Base-by-base conservation (phyloP, 2,329 filamentous ascomycete species). In the Thermoascus crustaceus region DNA sequence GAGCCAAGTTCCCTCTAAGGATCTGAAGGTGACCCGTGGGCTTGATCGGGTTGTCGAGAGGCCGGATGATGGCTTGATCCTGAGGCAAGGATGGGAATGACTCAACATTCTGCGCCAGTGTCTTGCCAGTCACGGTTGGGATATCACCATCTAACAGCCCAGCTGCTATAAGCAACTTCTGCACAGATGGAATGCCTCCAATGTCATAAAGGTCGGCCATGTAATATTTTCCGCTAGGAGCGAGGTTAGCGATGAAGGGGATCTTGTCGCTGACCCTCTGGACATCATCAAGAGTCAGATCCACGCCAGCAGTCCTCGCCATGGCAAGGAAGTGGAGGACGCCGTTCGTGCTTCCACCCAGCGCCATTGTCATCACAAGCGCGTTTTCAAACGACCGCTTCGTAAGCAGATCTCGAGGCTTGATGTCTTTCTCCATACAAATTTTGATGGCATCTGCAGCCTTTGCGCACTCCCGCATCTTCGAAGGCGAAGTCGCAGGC, bases 261-360 rank as follows among this genome's bases (percentile, higher is more conserved):
- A 87, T 85, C 55, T 84, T 83, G 64, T 89, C 74, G 54, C 79
- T 84, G 26, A 87, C 80, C 42, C 82, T 73, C 57, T 88, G 82
- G 51, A 94, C 73, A 58, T 94, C 87, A 56, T 91, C 84, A 22
- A 94, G 67, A 0, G 79, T 82, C 8, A 94, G 69, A 4, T 76
- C 68, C 1, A 94, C 81, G 43, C 80, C 82, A 22, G 86, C 87
- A 0, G 85, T 85, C 53, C 83, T 81, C 25, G 87, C 87, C 81
- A 94, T 94, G 48, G 87, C 87, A 31, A 94, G 75, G 54, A 93
- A 80, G 59, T 94, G 87, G 36, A 94, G 72, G 3, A 94, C 84
- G 21, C 83, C 84, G 58, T 94, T 94, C 37, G 87, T 94, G 33
- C 80, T 86, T 35, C 87, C 87, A 35, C 87, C 87, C n/a, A 94